phyloP scores from a whole-genome alignment of 1,139 yeast species.

The Blastobotrys arbuscula region DNA sequence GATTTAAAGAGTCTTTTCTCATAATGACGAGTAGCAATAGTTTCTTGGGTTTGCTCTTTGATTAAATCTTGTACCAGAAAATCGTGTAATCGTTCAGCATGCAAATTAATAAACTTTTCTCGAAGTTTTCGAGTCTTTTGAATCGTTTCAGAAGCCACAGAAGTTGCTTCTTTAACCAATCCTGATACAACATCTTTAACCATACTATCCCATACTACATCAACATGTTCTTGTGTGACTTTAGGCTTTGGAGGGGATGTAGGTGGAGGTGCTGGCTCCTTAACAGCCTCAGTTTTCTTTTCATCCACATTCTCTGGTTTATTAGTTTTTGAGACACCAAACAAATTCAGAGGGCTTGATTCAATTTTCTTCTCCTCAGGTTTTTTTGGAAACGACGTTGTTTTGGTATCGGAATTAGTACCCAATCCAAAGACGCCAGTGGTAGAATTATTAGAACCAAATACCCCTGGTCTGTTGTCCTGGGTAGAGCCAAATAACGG shows the following conservation, averaged over 20 bases:
- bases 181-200: slow-evolving; percentile 27
- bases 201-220: slow-evolving; percentile 28
- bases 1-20: slow-evolving; percentile 29
- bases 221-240: slow-evolving; percentile 15
- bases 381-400: too few species aligned
- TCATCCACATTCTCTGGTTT: not conserved
- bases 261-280: slow-evolving; percentile 9
- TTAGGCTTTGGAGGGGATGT: slow-evolving; percentile 19
- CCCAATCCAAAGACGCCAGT: too few species aligned
- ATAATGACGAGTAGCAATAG: slow-evolving; percentile 39
- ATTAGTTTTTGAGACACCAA: too few species aligned
- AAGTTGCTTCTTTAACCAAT: not conserved
- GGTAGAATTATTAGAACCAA: too few species aligned
- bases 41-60: slow-evolving; percentile 40
- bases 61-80: slow-evolving; percentile 58
- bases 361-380: too few species aligned
- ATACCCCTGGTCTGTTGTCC: too few species aligned
- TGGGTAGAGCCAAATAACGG: not conserved
- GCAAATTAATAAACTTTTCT: slow-evolving; percentile 33
- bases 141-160: slow-evolving; percentile 27
- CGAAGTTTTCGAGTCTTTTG: slow-evolving; percentile 37
- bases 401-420: too few species aligned
- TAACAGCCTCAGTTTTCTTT: not conserved
- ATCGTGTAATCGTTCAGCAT: slow-evolving; percentile 46
- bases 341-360: too few species aligned